phyloP scores from a whole-genome alignment of 2,329 filamentous ascomycete genomes.

The Chaetomium olivaceum region DNA sequence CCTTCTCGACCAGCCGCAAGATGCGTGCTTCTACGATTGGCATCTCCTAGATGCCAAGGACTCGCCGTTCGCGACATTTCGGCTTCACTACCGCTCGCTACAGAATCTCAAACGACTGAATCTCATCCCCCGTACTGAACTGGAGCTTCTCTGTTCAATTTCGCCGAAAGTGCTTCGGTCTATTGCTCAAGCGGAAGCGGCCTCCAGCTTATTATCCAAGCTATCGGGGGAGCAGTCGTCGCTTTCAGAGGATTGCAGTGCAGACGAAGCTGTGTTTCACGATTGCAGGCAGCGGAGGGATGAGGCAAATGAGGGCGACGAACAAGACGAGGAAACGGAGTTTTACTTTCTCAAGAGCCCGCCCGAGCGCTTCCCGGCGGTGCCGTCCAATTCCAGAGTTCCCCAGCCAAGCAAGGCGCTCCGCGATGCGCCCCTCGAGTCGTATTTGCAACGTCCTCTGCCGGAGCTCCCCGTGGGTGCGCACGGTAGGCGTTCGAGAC shows the following conservation, averaged over 20 bases:
- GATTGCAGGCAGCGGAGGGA: constrained; percentile 11
- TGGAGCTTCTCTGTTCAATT: constrained; percentile 19
- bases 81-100: constrained; percentile 59
- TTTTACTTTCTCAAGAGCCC: constrained; percentile 38
- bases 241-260: background rate
- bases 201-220: background rate
- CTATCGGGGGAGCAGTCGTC: background rate
- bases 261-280: constrained; percentile 28
- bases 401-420: constrained; percentile 40
- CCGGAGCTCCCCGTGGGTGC: constrained; percentile 35
- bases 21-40: constrained; percentile 55
- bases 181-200: background rate
- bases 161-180: constrained; percentile 17
- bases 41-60: constrained; percentile 53
- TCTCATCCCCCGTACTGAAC: constrained; percentile 43
- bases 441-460: constrained; percentile 35
- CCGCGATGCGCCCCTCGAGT: constrained; percentile 31
- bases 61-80: constrained; percentile 54
- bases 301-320: constrained; percentile 4
- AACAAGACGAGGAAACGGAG: constrained; percentile 22
- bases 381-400: constrained; percentile 7
- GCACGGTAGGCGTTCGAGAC: constrained; percentile 17
- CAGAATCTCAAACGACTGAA: constrained; percentile 50
- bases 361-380: constrained; percentile 34
- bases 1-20: constrained; percentile 52